Percentiles rank a stretch among this genome's conserved stretches.
Conservation (phyloP, 345 rosid genomes). For the Gossypium anomalum region DNA sequence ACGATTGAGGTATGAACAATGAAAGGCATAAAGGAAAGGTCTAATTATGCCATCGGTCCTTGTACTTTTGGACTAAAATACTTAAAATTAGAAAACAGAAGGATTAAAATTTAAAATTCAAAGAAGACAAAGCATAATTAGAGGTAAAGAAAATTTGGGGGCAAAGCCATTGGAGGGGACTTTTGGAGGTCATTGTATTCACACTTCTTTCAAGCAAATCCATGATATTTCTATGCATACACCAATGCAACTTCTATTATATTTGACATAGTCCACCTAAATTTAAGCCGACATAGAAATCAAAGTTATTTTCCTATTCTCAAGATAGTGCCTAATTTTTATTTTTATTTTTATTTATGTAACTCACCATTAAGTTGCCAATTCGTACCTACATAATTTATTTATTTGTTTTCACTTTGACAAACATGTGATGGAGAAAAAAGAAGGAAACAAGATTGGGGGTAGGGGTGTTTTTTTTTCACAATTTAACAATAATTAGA, state of each 20-base stretch:
- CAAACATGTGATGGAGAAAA: conserved; percentile 6
- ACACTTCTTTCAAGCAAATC: conserved; percentile 32
- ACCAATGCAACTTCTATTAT: background rate
- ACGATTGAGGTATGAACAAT: conserved; percentile 12
- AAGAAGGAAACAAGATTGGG: background rate
- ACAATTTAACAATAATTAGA: too few species aligned
- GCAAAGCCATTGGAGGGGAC: background rate
- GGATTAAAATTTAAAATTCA: too few species aligned
- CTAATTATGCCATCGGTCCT: too few species aligned
- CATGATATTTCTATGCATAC: background rate
- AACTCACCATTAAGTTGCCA: background rate
- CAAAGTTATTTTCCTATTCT: background rate
- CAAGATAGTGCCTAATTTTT: background rate
- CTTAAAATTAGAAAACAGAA: too few species aligned
- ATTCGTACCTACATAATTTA: background rate
- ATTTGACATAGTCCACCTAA: conserved; percentile 15
- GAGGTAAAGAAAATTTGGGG: too few species aligned
- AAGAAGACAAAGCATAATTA: too few species aligned
- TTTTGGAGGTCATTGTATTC: conserved; percentile 18
- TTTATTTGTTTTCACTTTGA: background rate
- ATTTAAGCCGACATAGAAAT: conserved; percentile 15
- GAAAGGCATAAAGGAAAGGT: too few species aligned
- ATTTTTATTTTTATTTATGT: background rate
- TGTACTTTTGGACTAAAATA: too few species aligned
- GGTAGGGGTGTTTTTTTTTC: too few species aligned